Base-by-base conservation (phyloP, 163 green algal genomes). In the Picocystis sp. region DNA sequence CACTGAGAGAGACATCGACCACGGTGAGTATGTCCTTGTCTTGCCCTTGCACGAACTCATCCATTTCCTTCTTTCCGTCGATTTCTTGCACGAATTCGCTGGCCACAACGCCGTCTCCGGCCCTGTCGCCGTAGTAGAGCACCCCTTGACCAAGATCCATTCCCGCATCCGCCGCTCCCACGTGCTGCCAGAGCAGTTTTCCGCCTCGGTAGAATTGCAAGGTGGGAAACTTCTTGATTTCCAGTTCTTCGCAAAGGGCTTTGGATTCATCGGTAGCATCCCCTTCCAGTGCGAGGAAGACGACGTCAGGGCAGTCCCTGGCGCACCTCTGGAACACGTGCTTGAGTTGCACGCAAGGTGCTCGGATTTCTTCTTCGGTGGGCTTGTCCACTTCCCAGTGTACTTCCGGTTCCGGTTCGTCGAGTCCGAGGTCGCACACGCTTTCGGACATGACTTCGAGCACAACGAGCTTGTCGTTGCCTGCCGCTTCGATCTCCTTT, bases 121-220 rank as follows among this genome's bases (percentile, higher is more conserved):
- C 74, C 0, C 58, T 62, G 47, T 83, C 67, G 19, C 70, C 74
- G 47, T 69, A 83, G 53, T 69, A 83, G 43, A 83, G 55, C 38
- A 83, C 74, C 21, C 67, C 72, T 58, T 86, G 74, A 3, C 72
- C 69, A 13, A 81, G 25, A 23, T 74, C 69, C 43, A 77, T 62
- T 19, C 81, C 66, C 62, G 86, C 58, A 33, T 71, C 47, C 22
- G 68, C 34, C 3, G 75, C 60, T 22, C 80, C 81, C 0, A 59
- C 55, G 62, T 91, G 78, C 68, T 91, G 72, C 81, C 81, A 90
- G 43, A 91, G 52, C 65, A 77, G 57, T 53, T 80, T 60, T 43
- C 67, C 70, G 12, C 68, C 35, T 21, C 61, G 51, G 60, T 74
- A 91, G 46, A 90, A 90, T 67, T 90, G 81, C 24, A 91, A 42